Base-by-base conservation (phyloP, 2,329 filamentous ascomycete genomes). In the Botrytis galanthina region DNA sequence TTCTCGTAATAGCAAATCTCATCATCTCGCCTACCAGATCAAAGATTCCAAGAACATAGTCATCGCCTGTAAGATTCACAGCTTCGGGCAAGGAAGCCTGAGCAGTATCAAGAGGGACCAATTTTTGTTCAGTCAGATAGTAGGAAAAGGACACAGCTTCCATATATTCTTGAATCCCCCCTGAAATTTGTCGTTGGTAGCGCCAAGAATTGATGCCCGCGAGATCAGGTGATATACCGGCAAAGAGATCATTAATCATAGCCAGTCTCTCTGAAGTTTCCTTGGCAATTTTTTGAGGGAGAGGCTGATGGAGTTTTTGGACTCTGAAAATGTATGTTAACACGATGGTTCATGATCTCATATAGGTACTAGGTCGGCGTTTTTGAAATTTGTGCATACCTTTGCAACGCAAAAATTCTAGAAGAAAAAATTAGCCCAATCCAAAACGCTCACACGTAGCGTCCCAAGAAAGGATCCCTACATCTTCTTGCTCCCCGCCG, bases 21-120 rank as follows among this genome's bases (percentile, higher is more conserved):
- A 99, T 99, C 85, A 98, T 87, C 84, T 99, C 96, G 57, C 96
- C 96, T 1, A 95, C 95, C 78, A 98, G 88, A 82, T 99, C 96
- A 80, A 97, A 98, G 3, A 99, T 84, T 14, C 95, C 96, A 75
- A 96, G 91, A 73, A 97, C 84, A 81, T 97, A 98, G 82, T 99
- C 96, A 72, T 95, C 90, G 39, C 90, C 87, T 1, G 92, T 93
- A 32, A 98, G 85, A 0, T 85, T 79, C 3, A 98, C 87, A 1
- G 85, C 86, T 0, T 83, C 81, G 10, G 80, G 77, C 12, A 90
- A 81, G 3, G 84, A 82, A 0, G 79, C 83, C 44, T 85, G 82
- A 0, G 92, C 87, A 72, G 93, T 88, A 0, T 88, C 85, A 16
- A 88, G 88, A 0, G 90, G 88, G 77, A 98, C 91, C 66, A 98